Conservation (phyloP, 2,329 filamentous ascomycete species). For the Grosmannia huntii region DNA sequence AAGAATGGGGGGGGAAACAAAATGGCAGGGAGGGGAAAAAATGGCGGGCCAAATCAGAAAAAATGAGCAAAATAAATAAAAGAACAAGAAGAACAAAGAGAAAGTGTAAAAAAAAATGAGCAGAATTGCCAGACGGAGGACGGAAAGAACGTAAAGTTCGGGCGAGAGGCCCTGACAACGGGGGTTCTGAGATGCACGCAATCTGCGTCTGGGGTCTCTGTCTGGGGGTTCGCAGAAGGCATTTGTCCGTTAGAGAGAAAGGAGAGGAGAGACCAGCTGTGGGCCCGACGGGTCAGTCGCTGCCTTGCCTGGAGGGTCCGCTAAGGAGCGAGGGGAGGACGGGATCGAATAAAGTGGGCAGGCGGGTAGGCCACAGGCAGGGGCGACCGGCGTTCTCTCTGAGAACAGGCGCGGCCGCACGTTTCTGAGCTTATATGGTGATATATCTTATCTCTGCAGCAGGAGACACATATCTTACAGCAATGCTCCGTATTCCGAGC, state of each 20-base stretch:
- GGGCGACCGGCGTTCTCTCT: no score
- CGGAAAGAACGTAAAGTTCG: no score
- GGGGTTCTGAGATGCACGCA: neutral
- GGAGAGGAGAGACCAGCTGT: neutral
- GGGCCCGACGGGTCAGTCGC: neutral
- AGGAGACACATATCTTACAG: no score
- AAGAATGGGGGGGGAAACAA: neutral
- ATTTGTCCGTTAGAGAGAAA: neutral
- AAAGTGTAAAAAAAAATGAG: neutral
- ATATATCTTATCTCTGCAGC: no score
- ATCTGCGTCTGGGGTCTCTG: neutral
- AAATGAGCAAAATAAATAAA: no score
- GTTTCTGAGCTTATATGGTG: no score
- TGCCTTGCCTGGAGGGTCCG: neutral
- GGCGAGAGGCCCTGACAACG: neutral
- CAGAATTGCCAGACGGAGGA: neutral
- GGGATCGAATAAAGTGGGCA: neutral
- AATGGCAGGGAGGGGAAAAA: neutral
- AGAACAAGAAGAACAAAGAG: no score
- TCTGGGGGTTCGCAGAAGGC: neutral
- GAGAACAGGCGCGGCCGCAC: no score
- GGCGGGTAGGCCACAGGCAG: neutral
- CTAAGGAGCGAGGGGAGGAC: neutral
- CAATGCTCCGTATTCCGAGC: no score
- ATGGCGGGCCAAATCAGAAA: no score